Conservation (phyloP, 768 basidiomycete genomes). For the Amanita pallidorosea region DNA sequence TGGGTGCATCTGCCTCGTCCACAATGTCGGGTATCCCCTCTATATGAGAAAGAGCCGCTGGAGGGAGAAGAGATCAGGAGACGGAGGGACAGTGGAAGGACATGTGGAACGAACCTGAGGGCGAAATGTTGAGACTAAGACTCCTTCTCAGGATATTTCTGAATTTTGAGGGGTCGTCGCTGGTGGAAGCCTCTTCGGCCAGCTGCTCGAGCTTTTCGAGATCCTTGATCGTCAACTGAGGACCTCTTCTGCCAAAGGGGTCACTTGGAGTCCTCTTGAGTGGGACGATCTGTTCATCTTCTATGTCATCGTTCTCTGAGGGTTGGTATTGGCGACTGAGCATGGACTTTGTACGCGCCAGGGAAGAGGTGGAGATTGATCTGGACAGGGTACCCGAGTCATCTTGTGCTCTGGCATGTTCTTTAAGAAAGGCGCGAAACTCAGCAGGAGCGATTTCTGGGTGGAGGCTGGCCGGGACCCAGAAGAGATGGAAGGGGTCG, state of each 20-base stretch:
- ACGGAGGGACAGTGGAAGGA: conserved; percentile 5
- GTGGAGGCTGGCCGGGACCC: conserved; percentile 95
- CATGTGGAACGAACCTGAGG: conserved; percentile 56
- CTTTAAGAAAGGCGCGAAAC: conserved; percentile 90
- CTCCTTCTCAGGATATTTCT: conserved; percentile 75
- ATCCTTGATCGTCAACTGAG: conserved; percentile 87
- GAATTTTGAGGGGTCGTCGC: conserved; percentile 73
- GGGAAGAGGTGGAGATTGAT: conserved; percentile 26
- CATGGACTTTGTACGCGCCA: conserved; percentile 89
- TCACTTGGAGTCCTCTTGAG: conserved; percentile 60
- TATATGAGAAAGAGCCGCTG: conserved; percentile 54
- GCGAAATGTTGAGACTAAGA: conserved; percentile 77
- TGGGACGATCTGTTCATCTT: conserved; percentile 56
- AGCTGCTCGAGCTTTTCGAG: conserved; percentile 90
- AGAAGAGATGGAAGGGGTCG: conserved; percentile 89
- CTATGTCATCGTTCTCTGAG: conserved; percentile 61
- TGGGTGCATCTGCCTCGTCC: conserved; percentile 84
- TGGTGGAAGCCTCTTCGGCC: conserved; percentile 80
- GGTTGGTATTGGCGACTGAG: conserved; percentile 90
- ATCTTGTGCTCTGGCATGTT: conserved; percentile 66
- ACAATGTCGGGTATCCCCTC: conserved; percentile 56
- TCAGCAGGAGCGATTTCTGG: conserved; percentile 97
- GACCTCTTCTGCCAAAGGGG: conserved; percentile 49
- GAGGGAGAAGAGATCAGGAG: conserved; percentile 9
- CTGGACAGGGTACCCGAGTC: conserved; percentile 17